These are phyloP conservation scores for Leptographium wingfieldii DNA, from an alignment of 2,329 filamentous ascomycete species.

Conservation along the genomic window DNA sequence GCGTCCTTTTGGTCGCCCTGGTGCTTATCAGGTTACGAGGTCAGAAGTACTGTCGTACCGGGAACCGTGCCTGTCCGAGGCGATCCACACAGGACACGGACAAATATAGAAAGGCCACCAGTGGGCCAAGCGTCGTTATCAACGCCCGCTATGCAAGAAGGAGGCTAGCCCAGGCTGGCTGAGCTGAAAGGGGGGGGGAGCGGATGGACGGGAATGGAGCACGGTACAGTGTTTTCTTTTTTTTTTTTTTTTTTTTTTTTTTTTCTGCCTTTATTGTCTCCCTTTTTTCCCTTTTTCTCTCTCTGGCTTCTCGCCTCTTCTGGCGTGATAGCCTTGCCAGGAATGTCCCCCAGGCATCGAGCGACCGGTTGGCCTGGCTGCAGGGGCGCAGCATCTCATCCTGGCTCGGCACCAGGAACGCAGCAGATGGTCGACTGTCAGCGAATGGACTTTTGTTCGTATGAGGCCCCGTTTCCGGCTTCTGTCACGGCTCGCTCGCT, in stretches of 20 bases:
- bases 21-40: neutral
- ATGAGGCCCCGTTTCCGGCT: neutral
- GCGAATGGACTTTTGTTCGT: neutral
- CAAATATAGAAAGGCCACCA: neutral
- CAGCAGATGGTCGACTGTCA: neutral
- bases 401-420: no score
- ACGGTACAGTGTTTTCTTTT: neutral
- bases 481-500: neutral
- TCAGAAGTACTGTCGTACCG: neutral
- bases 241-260: neutral
- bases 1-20: neutral
- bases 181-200: constrained; percentile 3
- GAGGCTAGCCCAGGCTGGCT: neutral
- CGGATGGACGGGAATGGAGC: neutral
- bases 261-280: neutral
- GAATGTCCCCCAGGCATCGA: no score
- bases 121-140: constrained; percentile 3
- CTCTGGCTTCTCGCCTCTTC: neutral
- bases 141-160: neutral
- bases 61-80: neutral
- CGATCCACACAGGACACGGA: neutral
- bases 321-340: no score
- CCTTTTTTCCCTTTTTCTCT: neutral
- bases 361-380: no score
- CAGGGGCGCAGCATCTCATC: no score